These are phyloP conservation scores for Diaporthe nobilis DNA, from an alignment of 2,329 filamentous ascomycete genomes.

Conservation along the genomic window DNA sequence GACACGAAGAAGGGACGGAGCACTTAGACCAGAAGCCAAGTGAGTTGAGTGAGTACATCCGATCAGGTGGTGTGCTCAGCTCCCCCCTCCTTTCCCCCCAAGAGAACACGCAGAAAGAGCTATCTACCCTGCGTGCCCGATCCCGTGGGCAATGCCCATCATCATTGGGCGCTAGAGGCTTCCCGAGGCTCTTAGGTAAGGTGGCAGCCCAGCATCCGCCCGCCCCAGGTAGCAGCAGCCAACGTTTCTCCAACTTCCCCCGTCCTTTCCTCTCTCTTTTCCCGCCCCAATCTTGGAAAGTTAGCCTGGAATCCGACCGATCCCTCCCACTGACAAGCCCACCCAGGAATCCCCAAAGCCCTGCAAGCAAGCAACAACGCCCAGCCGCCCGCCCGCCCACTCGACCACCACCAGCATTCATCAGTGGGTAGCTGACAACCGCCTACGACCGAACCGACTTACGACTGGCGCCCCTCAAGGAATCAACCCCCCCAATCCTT, in stretches of 20 bases:
- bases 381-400: background rate
- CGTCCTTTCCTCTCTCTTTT: conserved; percentile 20
- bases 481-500: conserved; percentile 32
- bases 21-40: background rate
- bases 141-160: conserved; percentile 28
- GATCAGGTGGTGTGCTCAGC: conserved; percentile 32
- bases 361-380: conserved; percentile 7
- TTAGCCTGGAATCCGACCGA: conserved; percentile 13
- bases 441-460: conserved; percentile 7
- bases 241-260: conserved; percentile 26
- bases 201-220: conserved; percentile 1
- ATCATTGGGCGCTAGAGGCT: conserved; percentile 9
- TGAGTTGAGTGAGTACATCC: conserved; percentile 12
- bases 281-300: conserved; percentile 4
- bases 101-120: conserved; percentile 5
- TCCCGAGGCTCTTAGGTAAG: conserved; percentile 32
- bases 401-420: background rate
- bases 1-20: conserved; percentile 11
- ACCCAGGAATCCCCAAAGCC: background rate
- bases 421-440: conserved; percentile 22
- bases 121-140: conserved; percentile 10
- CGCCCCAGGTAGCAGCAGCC: conserved; percentile 24
- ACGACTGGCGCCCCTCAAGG: conserved; percentile 4
- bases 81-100: background rate
- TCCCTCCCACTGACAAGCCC: conserved; percentile 24